These are phyloP conservation scores for Hyaloperonospora brassicae DNA, from an alignment of 352 stramenopile species.

Conservation along the genomic window DNA sequence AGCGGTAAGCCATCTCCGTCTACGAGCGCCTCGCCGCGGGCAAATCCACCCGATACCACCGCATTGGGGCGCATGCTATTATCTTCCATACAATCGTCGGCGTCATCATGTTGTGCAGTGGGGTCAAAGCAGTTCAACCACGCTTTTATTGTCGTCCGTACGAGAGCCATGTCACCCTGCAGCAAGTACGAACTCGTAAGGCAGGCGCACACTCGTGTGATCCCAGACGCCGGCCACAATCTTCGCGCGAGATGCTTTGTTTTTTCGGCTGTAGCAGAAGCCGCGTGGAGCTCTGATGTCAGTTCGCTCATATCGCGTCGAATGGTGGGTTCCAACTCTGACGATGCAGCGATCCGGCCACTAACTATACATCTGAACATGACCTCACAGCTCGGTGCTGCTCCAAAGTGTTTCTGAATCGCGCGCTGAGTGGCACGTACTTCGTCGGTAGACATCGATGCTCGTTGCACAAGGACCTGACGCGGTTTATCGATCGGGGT, in stretches of 20 bases:
- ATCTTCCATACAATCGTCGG: slow-evolving; percentile 23
- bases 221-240: slow-evolving; percentile 70
- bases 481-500: slow-evolving; percentile 21
- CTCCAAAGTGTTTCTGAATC: slow-evolving; percentile 64
- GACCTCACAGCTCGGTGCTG: slow-evolving; percentile 62
- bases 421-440: slow-evolving; percentile 46
- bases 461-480: slow-evolving; percentile 23
- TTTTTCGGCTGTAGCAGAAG: slow-evolving; percentile 55
- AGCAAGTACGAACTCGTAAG: slow-evolving; percentile 69
- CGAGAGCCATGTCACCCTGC: slow-evolving; percentile 54
- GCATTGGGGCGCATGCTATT: slow-evolving; percentile 22
- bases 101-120: slow-evolving; percentile 40
- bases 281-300: slow-evolving; percentile 49
- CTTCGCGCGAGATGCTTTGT: slow-evolving; percentile 45
- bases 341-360: slow-evolving; percentile 46
- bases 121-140: slow-evolving; percentile 80
- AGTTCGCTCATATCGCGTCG: slow-evolving; percentile 62
- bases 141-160: slow-evolving; percentile 38
- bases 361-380: slow-evolving; percentile 65
- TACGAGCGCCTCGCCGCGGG: slow-evolving; percentile 57
- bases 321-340: slow-evolving; percentile 56
- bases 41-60: slow-evolving; percentile 31
- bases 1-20: slow-evolving; percentile 74
- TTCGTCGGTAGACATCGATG: slow-evolving; percentile 46
- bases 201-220: slow-evolving; percentile 73